Evolutionary conservation across 192 early-diverging fungal genomes (phyloP), one percentile per base, ranked within the genome.

Genomic region (Spizellomyces sp.): DNA sequence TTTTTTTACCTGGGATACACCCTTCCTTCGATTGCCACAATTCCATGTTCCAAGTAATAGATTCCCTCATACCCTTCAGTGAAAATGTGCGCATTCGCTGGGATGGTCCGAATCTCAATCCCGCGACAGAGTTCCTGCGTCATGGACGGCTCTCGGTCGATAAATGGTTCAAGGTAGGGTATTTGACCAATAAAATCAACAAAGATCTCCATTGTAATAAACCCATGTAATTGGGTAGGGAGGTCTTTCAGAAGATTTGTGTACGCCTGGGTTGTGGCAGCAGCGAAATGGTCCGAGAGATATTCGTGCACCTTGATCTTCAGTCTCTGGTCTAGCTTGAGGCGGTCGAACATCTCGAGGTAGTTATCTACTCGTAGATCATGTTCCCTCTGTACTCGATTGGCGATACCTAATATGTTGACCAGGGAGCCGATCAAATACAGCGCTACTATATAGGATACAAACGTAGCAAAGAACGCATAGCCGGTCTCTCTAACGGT

Each of bases 1-100:
- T 68, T 63, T 8, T 10, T 75, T 69, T 64, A 82, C 81, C 71
- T 76, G 9, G 80, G 76, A 69, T 85, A 85, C 5, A 85, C 67
- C n/a, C 64, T 48, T 0, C 83, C 83, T 15, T 85, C 83, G 54
- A 82, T 80, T 5, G 83, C 80, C 15, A 64, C 64, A 50, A 79
- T 67, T 12, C 83, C 83, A 42, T 80, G 66, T 54, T 85, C 80
- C 8, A 85, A 36, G 43, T 57, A 77, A 58, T 85, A 85, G 46
- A 85, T 77, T n/a, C 83, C 83, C 48, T 85, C 80, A 48, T 77
- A 79, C 36, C 83, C 83, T 42, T 85, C 77, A 8, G 75, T 74
- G 65, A 81, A 85, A 5, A 85, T 9, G 58, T 78, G 74, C 15
- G 58, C 79, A 59, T 85, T 85, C 4, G 77, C 48, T 17, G 79